Conservation (phyloP, 228 moss, liverwort and hornwort genomes). For the Sphagnum fallax region DNA sequence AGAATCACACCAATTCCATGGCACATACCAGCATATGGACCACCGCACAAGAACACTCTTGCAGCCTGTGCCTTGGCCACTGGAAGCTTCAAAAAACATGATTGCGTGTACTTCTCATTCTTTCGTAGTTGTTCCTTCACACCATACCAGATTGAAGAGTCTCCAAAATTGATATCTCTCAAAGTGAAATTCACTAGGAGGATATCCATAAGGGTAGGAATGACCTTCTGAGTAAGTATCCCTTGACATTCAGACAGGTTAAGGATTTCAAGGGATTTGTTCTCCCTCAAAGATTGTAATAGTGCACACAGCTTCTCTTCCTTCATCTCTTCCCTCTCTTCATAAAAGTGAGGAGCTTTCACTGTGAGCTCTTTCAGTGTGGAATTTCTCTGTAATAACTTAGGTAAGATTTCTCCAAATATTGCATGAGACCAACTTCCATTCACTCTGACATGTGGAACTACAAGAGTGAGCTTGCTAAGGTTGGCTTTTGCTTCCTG, state of each 20-base stretch:
- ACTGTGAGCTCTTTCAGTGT: slow-evolving; percentile 2
- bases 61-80: slow-evolving; percentile 1
- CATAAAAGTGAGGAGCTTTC: background rate
- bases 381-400: background rate
- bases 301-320: background rate
- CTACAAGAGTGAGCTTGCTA: background rate
- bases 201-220: slow-evolving; percentile 2
- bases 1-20: background rate
- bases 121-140: background rate
- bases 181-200: background rate
- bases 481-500: background rate
- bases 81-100: too few relatives aligned
- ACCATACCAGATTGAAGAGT: background rate
- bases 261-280: background rate
- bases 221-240: background rate
- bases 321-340: background rate
- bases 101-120: background rate
- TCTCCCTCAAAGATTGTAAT: background rate
- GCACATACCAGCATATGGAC: slow-evolving; percentile 3
- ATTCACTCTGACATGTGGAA: too few relatives aligned
- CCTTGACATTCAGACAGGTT: slow-evolving; percentile 1
- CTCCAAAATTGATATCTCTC: background rate
- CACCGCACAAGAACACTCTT: slow-evolving; percentile 6
- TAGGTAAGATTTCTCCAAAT: too few relatives aligned
- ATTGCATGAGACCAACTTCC: too few relatives aligned